These are phyloP conservation scores for Melaleuca quinquenervia DNA, from an alignment of 345 rosid genomes.

Conservation along the genomic window DNA sequence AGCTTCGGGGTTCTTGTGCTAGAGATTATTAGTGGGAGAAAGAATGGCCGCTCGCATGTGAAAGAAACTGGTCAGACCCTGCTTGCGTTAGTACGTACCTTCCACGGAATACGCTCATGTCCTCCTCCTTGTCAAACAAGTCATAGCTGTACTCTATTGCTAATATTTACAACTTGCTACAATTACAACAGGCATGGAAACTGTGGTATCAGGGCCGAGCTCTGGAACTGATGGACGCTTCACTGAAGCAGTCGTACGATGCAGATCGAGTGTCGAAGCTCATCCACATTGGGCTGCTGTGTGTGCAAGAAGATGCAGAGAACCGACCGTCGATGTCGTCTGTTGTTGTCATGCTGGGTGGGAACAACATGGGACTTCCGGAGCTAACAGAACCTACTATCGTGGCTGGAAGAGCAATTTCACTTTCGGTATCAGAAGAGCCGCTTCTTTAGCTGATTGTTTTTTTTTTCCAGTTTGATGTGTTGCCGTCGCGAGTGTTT, in stretches of 20 bases:
- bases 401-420: not conserved
- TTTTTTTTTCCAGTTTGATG: not conserved
- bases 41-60: not conserved
- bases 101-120: not conserved
- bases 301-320: not conserved
- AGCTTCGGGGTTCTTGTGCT: not conserved
- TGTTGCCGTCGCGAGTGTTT: too few species aligned
- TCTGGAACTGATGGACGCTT: not conserved
- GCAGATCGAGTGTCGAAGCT: not conserved
- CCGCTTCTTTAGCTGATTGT: not conserved
- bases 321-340: not conserved
- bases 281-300: not conserved
- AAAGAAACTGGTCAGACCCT: not conserved
- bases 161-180: not conserved
- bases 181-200: not conserved
- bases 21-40: not conserved
- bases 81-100: not conserved
- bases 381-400: not conserved
- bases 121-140: not conserved
- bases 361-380: not conserved
- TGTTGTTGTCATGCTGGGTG: not conserved
- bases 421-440: not conserved
- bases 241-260: not conserved
- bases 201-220: not conserved
- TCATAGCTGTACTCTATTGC: not conserved